Evolutionary conservation across 805 yeast genomes (phyloP).

Genomic region (Starmerella sirachaensis): DNA sequence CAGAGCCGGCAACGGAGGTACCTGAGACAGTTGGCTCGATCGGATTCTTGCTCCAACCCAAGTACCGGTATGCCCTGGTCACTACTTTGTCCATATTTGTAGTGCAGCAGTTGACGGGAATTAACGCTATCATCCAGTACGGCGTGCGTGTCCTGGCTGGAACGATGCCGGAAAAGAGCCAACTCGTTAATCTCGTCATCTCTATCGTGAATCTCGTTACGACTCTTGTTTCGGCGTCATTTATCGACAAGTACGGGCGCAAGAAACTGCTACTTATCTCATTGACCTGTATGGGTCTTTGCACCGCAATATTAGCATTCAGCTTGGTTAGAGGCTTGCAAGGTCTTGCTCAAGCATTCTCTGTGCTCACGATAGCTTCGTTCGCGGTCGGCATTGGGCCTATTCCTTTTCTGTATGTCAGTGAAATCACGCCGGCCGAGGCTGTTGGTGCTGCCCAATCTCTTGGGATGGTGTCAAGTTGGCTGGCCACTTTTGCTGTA

Average conservation of each 20-base stretch:
- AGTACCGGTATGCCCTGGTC: slow-evolving; percentile 45
- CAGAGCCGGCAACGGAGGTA: slow-evolving; percentile 1
- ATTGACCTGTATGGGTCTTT: slow-evolving; percentile 52
- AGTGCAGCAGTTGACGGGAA: slow-evolving; percentile 87
- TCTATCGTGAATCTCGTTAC: slow-evolving; percentile 63
- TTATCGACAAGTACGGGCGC: slow-evolving; percentile 68
- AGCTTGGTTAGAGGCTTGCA: slow-evolving; percentile 47
- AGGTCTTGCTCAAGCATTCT: slow-evolving; percentile 45
- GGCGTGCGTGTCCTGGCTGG: slow-evolving; percentile 76
- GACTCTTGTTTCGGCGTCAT: slow-evolving; percentile 60
- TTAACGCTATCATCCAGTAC: slow-evolving; percentile 83
- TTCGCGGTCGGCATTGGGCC: slow-evolving; percentile 95
- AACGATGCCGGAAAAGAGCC: slow-evolving; percentile 59
- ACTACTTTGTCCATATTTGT: slow-evolving; percentile 62
- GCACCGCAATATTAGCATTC: slow-evolving; percentile 49
- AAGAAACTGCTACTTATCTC: slow-evolving; percentile 60
- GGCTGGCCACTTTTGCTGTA: slow-evolving; percentile 70
- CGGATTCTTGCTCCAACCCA: slow-evolving; percentile 41
- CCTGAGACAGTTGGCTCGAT: neutral
- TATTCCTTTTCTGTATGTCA: slow-evolving; percentile 76
- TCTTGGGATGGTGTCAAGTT: slow-evolving; percentile 80
- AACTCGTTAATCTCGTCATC: slow-evolving; percentile 60
- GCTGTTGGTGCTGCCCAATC: slow-evolving; percentile 84
- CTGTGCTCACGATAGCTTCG: slow-evolving; percentile 62
- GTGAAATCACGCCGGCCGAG: slow-evolving; percentile 74